Evolutionary conservation across 768 basidiomycete species (phyloP).

Genomic region (Collybia mongolica): DNA sequence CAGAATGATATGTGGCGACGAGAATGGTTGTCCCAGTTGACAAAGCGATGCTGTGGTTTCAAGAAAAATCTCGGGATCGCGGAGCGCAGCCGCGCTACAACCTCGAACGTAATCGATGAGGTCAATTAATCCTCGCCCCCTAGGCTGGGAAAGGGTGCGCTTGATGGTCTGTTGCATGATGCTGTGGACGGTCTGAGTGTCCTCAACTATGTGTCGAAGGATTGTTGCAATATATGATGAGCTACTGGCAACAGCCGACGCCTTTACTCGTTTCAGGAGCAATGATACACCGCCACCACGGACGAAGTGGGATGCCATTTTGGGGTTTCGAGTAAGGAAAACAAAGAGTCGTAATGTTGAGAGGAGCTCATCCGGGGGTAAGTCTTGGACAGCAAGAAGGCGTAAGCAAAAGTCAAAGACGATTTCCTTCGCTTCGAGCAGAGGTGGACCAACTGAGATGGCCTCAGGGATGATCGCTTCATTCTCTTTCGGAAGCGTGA

Average conservation of each 20-base stretch:
- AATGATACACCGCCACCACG: slow-evolving; percentile 58
- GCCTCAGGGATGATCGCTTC: slow-evolving; percentile 55
- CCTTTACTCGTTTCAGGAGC: slow-evolving; percentile 68
- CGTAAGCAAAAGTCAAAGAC: slow-evolving; percentile 78
- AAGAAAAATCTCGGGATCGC: slow-evolving; percentile 78
- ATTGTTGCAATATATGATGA: slow-evolving; percentile 86
- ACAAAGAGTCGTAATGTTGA: slow-evolving; percentile 83
- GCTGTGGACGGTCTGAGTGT: slow-evolving; percentile 54
- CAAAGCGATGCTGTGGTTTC: slow-evolving; percentile 70
- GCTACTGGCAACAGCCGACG: slow-evolving; percentile 60
- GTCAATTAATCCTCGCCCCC: slow-evolving; percentile 61
- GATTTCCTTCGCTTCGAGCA: slow-evolving; percentile 56
- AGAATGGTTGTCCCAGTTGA: slow-evolving; percentile 66
- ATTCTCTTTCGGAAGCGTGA: slow-evolving; percentile 68
- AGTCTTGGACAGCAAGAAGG: slow-evolving; percentile 59
- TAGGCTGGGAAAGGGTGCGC: slow-evolving; percentile 73
- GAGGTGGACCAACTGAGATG: slow-evolving; percentile 58
- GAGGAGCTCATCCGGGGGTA: slow-evolving; percentile 80
- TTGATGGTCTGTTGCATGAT: slow-evolving; percentile 85
- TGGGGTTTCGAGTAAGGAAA: slow-evolving; percentile 74
- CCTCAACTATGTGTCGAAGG: slow-evolving; percentile 91
- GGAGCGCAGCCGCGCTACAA: slow-evolving; percentile 76
- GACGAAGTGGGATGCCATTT: slow-evolving; percentile 65
- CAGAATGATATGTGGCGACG: slow-evolving; percentile 58
- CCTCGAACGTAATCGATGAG: slow-evolving; percentile 70